Base-by-base conservation (phyloP, 768 basidiomycete species). In the Collybia nuda region DNA sequence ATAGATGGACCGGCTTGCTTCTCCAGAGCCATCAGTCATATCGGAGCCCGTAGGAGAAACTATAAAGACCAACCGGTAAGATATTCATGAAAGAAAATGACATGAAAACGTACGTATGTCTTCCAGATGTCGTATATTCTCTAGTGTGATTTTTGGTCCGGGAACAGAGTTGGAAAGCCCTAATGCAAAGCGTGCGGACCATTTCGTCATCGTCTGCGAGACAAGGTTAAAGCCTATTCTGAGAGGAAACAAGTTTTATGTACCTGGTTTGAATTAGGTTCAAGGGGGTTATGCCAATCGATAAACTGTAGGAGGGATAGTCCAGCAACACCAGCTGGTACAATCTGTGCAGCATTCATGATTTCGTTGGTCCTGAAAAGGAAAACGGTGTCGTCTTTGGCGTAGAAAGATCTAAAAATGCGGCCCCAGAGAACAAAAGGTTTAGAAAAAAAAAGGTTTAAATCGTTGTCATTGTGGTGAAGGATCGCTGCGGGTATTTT, bases 151-250 rank as follows among this genome's bases (percentile, higher is more conserved):
- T 6, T 66, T 54, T 2, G 79, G 63, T 0, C 82, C 85, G 5
- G 85, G 85, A 3, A 80, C 69, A 1, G 86, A 86, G 44, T 76
- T 86, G 0, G 86, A 88, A 5, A 86, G 61, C 0, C 80, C 83
- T 7, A 88, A 71, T 0, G 78, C 74, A 53, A 80, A 81, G 0
- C 85, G 75, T n/a, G 85, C 74, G 11, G 77, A 70, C 78, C 81
- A 88, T 63, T 88, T 88, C 1, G 79, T 70, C 67, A 86, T 76
- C 9, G 74, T 70, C 86, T 87, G 46, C 2, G 48, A 9, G 41
- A 38, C 40, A 18, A 48, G 23, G 37, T 43, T 24, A 44, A 32
- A 8, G 26, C 38, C 12, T 38, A 24, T 26, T 22, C 9, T 7
- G 7, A 44, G n/a, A 24, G 38, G 39, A 35, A 41, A 39, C 6